Conservation (phyloP, 495 filamentous ascomycete genomes). For the Aeminium ludgeri region DNA sequence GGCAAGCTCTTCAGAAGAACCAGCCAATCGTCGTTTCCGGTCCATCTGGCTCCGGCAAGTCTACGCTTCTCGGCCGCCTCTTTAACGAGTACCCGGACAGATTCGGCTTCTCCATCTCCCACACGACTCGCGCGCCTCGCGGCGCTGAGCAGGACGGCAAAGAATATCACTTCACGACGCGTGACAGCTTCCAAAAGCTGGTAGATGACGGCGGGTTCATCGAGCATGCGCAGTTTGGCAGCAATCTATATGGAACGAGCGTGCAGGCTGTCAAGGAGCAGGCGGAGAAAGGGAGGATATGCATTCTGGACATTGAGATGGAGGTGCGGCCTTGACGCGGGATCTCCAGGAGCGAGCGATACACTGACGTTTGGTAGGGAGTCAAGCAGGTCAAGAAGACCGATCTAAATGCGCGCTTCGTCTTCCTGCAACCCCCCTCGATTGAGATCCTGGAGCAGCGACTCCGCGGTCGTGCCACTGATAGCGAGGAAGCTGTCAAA, state of each 20-base stretch:
- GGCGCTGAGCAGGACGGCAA: conserved; percentile 56
- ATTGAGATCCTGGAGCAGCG: conserved; percentile 58
- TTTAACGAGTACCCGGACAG: conserved; percentile 49
- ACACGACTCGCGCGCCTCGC: conserved; percentile 69
- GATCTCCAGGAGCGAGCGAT: too few species aligned
- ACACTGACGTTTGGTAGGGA: conserved; percentile 34
- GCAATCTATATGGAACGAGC: conserved; percentile 76
- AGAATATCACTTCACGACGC: conserved; percentile 67
- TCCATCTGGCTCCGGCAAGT: conserved; percentile 76
- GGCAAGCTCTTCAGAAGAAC: conserved; percentile 6
- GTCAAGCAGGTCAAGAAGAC: conserved; percentile 79
- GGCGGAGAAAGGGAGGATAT: conserved; percentile 45
- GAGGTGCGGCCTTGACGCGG: conserved; percentile 36
- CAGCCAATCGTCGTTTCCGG: conserved; percentile 75
- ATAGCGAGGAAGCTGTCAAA: conserved; percentile 57
- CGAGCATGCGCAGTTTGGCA: conserved; percentile 76
- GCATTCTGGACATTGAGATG: conserved; percentile 85
- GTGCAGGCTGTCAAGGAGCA: conserved; percentile 60
- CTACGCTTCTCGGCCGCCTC: conserved; percentile 63
- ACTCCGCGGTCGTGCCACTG: conserved; percentile 67
- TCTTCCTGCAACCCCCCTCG: conserved; percentile 72
- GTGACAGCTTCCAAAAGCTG: conserved; percentile 51
- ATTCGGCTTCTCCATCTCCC: conserved; percentile 71
- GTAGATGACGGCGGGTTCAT: conserved; percentile 61
- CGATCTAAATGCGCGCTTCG: conserved; percentile 57